These are phyloP conservation scores for Aspergillus novoparasiticus DNA, from an alignment of 2,329 filamentous ascomycete species.

Conservation along the genomic window DNA sequence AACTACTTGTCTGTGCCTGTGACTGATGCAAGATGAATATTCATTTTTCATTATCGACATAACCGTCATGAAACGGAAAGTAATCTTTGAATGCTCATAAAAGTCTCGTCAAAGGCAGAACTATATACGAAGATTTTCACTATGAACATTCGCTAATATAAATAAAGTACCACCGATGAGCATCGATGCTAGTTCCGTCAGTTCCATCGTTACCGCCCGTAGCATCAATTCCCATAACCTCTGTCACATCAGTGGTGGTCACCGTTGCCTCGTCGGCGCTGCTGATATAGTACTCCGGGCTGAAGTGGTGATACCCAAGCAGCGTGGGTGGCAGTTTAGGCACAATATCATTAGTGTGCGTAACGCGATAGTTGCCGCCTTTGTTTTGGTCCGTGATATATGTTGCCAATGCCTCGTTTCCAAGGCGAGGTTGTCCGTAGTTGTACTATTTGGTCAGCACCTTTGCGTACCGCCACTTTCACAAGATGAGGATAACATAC, in stretches of 20 bases:
- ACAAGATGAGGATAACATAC: conserved; percentile 28
- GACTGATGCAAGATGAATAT: neutral
- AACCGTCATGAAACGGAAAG: too few species aligned
- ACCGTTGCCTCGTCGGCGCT: conserved; percentile 25
- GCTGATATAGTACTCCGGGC: conserved; percentile 39
- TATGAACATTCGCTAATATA: conserved; percentile 10
- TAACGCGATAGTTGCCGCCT: conserved; percentile 35
- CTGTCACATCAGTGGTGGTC: conserved; percentile 26
- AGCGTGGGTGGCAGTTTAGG: conserved; percentile 33
- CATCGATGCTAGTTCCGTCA: conserved; percentile 16
- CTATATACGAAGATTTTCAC: neutral
- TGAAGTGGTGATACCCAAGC: conserved; percentile 31
- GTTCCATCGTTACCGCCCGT: conserved; percentile 30
- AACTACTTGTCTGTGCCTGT: too few species aligned
- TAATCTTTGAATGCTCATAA: neutral
- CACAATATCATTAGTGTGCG: conserved; percentile 35
- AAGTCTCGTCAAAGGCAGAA: neutral
- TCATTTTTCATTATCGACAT: neutral
- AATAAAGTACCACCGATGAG: conserved; percentile 33
- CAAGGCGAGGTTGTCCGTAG: conserved; percentile 42
- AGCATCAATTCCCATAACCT: conserved; percentile 28
- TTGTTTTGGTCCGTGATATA: conserved; percentile 32
- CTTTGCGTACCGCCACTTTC: neutral
- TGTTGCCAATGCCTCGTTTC: conserved; percentile 32
- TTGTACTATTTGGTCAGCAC: conserved; percentile 32